Percentiles rank a stretch among this genome's conserved stretches.
phyloP scores from a whole-genome alignment of 257 asterid genomes.

The Solanum sparsipilum region DNA sequence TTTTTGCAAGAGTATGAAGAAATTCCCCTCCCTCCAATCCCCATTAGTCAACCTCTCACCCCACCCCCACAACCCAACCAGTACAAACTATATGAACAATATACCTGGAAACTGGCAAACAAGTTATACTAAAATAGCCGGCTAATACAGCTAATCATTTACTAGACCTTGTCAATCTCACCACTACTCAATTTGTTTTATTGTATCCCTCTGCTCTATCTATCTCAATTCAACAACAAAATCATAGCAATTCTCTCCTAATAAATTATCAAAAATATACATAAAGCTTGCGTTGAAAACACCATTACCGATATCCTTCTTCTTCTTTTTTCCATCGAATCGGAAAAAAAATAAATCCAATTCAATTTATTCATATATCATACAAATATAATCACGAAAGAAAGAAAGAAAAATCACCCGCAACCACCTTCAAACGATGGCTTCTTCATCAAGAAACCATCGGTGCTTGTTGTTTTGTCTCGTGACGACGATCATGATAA shows the following conservation, averaged over 20 bases:
- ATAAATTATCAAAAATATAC: not conserved
- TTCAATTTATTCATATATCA: not conserved
- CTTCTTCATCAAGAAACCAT: not conserved
- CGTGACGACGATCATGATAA: not conserved
- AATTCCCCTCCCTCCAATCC: not conserved
- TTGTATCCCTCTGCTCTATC: slow-evolving; percentile 2
- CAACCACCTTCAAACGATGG: not conserved
- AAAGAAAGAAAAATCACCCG: not conserved
- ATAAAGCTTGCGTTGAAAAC: not conserved
- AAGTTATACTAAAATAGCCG: slow-evolving; percentile 13
- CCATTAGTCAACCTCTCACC: not conserved
- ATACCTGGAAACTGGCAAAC: not conserved
- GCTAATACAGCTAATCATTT: slow-evolving; percentile 26
- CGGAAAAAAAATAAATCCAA: not conserved
- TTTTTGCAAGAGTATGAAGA: not conserved
- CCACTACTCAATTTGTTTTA: slow-evolving; percentile 2
- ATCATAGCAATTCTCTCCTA: not conserved
- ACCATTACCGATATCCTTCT: not conserved
- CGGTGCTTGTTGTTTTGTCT: not conserved
- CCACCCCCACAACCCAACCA: not conserved
- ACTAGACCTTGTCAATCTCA: slow-evolving; percentile 22
- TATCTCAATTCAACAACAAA: not conserved
- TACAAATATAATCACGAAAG: not conserved
- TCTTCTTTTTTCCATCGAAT: not conserved
- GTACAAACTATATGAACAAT: not conserved